Evolutionary conservation across 2,329 filamentous ascomycete species (phyloP).

Genomic region (Ophiostoma quercus): DNA sequence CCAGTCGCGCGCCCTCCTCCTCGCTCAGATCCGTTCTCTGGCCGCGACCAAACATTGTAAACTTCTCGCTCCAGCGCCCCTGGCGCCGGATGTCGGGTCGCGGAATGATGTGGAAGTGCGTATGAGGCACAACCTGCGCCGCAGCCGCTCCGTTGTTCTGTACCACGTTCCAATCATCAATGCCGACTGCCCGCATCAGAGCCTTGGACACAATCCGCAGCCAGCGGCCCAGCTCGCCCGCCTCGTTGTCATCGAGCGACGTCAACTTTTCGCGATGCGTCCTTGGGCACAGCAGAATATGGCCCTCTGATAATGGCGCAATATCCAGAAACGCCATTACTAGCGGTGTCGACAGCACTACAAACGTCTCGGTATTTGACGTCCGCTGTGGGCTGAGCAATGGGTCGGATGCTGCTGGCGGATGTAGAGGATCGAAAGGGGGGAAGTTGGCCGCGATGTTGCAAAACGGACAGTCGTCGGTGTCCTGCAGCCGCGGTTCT

Average conservation of each 20-base stretch:
- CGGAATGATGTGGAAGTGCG: conserved; percentile 93
- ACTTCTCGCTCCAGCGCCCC: conserved; percentile 55
- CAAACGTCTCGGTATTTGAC: conserved; percentile 44
- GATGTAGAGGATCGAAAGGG: conserved; percentile 42
- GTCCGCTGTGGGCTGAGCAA: conserved; percentile 35
- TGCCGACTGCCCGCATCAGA: conserved; percentile 62
- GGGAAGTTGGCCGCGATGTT: conserved; percentile 48
- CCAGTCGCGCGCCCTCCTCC: conserved; percentile 60
- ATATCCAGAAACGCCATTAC: conserved; percentile 91
- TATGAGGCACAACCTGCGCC: conserved; percentile 86
- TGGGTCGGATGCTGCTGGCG: conserved; percentile 38
- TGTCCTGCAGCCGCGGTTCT: conserved; percentile 15
- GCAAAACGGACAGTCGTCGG: conserved; percentile 56
- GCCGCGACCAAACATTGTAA: conserved; percentile 78
- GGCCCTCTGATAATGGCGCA: conserved; percentile 75
- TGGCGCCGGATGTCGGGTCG: conserved; percentile 61
- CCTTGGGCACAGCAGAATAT: conserved; percentile 76
- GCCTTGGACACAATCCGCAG: conserved; percentile 69
- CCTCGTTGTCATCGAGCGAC: conserved; percentile 60
- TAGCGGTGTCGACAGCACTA: conserved; percentile 71
- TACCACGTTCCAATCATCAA: conserved; percentile 89
- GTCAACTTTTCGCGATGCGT: conserved; percentile 71
- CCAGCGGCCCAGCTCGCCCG: conserved; percentile 60
- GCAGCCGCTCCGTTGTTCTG: conserved; percentile 91
- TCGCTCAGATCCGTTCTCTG: conserved; percentile 70